Conservation (phyloP, 2,329 filamentous ascomycete genomes). For the Aureobasidium melanogenum region DNA sequence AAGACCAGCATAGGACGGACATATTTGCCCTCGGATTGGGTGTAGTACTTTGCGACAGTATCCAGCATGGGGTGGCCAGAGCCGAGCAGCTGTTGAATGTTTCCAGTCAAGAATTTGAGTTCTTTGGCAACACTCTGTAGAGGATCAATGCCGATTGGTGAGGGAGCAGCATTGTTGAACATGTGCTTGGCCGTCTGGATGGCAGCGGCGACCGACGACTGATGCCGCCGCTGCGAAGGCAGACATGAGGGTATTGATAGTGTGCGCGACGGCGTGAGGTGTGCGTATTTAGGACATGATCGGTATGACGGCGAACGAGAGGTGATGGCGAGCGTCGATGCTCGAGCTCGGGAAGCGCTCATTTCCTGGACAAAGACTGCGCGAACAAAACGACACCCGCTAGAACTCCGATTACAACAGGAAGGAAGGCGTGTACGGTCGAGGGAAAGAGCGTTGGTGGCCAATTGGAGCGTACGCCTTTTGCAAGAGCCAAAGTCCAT, state of each 20-base stretch:
- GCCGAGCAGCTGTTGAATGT: slow-evolving; percentile 85
- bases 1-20: slow-evolving; percentile 89
- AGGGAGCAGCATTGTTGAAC: slow-evolving; percentile 54
- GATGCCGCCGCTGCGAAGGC: slow-evolving; percentile 25
- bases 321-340: slow-evolving; percentile 24
- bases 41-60: slow-evolving; percentile 96
- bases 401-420: neutral
- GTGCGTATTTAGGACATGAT: neutral
- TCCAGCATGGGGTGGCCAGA: slow-evolving; percentile 92
- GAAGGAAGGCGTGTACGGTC: neutral
- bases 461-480: neutral
- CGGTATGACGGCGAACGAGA: slow-evolving; percentile 11
- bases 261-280: slow-evolving; percentile 13
- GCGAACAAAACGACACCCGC: slow-evolving; percentile 6
- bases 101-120: slow-evolving; percentile 90
- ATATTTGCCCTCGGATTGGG: slow-evolving; percentile 92
- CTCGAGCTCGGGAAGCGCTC: slow-evolving; percentile 25
- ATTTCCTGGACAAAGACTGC: slow-evolving; percentile 18
- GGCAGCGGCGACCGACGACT: slow-evolving; percentile 63
- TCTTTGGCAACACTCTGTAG: slow-evolving; percentile 87
- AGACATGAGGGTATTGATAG: neutral
- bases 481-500: neutral
- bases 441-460: slow-evolving; percentile 8
- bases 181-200: slow-evolving; percentile 60
- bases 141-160: slow-evolving; percentile 72